A percentile compares a stretch with the other conserved stretches of the same genome.
Evolutionary conservation across 2,329 filamentous ascomycete species (phyloP).

Genomic region (Botrytis elliptica): DNA sequence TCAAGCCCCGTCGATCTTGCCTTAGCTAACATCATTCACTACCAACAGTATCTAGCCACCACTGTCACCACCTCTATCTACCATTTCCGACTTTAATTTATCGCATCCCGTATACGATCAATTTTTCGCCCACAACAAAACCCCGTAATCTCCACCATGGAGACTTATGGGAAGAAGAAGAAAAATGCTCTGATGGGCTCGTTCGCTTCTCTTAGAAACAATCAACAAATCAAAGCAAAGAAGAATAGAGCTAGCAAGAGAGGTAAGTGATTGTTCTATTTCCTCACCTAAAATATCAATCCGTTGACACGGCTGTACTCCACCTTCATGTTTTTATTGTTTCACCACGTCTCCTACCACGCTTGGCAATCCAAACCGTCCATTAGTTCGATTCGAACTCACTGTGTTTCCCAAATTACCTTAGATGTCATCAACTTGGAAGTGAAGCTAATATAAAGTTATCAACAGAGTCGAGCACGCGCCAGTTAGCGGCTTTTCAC

Average conservation of each 20-base stretch:
- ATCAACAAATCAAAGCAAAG: conserved; percentile 19
- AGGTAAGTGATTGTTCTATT: background rate
- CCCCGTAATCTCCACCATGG: conserved; percentile 20
- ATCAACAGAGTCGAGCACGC: background rate
- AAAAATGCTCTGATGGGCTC: conserved; percentile 27
- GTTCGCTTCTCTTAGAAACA: conserved; percentile 27
- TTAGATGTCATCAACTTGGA: background rate
- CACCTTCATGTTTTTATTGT: background rate
- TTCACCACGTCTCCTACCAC: background rate
- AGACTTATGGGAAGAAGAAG: conserved; percentile 32
- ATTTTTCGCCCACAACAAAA: background rate
- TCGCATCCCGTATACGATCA: background rate
- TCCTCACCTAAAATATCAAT: conserved; percentile 14
- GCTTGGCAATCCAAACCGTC: background rate
- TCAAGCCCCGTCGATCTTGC: background rate
- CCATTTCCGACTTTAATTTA: background rate
- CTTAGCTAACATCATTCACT: background rate
- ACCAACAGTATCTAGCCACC: background rate
- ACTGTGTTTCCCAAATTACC: background rate
- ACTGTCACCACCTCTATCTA: background rate
- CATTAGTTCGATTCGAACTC: too few relatives aligned
- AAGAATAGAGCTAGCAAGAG: conserved; percentile 1
- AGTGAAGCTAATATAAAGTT: background rate
- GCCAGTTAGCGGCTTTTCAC: background rate
- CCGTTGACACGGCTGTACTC: background rate